These are phyloP conservation scores for Fusarium algeriense DNA, from an alignment of 2,329 filamentous ascomycete species.

Conservation along the genomic window DNA sequence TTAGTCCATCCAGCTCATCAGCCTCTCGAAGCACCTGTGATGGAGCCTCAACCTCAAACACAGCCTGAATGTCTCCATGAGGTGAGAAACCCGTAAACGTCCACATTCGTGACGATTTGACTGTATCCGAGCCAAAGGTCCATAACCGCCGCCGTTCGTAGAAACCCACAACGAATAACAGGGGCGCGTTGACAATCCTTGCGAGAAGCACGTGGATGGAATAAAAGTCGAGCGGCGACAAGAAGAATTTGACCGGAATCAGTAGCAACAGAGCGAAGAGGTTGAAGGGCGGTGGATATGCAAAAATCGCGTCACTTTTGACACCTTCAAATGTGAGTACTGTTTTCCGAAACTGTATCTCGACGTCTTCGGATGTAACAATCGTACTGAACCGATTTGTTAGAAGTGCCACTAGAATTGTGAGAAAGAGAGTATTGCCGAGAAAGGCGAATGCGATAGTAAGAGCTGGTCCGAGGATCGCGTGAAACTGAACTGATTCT, in stretches of 20 bases:
- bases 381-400: slow-evolving; percentile 77
- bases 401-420: slow-evolving; percentile 77
- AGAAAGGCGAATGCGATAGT: slow-evolving; percentile 79
- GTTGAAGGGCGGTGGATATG: slow-evolving; percentile 77
- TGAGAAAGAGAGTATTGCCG: slow-evolving; percentile 74
- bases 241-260: slow-evolving; percentile 71
- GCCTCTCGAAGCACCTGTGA: slow-evolving; percentile 3
- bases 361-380: slow-evolving; percentile 72
- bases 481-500: slow-evolving; percentile 67
- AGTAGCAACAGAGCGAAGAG: slow-evolving; percentile 71
- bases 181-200: slow-evolving; percentile 70
- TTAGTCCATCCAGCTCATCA: slow-evolving; percentile 18
- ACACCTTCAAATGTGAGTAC: slow-evolving; percentile 79
- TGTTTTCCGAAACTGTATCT: slow-evolving; percentile 76
- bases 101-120: slow-evolving; percentile 39
- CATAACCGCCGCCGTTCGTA: slow-evolving; percentile 62
- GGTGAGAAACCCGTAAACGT: slow-evolving; percentile 62
- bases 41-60: slow-evolving; percentile 71
- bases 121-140: not conserved
- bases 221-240: slow-evolving; percentile 74
- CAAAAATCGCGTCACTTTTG: slow-evolving; percentile 76
- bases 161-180: slow-evolving; percentile 69
- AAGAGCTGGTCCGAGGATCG: slow-evolving; percentile 73
- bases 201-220: slow-evolving; percentile 75
- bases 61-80: slow-evolving; percentile 70